Evolutionary conservation across 495 filamentous ascomycete genomes (phyloP).

Genomic region (Neurospora sp.): DNA sequence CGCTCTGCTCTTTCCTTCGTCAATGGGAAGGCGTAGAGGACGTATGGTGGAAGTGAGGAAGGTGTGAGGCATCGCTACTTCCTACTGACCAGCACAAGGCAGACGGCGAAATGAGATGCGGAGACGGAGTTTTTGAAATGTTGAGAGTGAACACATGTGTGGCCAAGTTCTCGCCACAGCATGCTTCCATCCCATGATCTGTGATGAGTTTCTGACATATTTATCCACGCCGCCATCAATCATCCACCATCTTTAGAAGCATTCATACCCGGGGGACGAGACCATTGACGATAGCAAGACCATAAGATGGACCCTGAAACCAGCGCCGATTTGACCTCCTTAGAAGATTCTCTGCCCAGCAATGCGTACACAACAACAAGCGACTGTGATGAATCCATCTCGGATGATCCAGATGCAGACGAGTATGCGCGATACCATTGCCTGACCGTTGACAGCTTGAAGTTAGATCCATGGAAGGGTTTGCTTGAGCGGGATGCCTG

Average conservation of each 20-base stretch:
- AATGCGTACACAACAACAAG: neutral
- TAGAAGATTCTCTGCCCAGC: conserved; percentile 9
- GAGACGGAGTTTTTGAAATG: neutral
- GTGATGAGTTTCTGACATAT: neutral
- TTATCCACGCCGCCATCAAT: neutral
- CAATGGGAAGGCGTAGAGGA: neutral
- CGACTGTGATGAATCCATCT: neutral
- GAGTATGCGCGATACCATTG: conserved; percentile 35
- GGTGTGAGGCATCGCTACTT: neutral
- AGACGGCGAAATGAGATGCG: neutral
- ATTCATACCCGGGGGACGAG: neutral
- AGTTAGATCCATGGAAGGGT: conserved; percentile 5
- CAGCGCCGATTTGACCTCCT: conserved; percentile 8
- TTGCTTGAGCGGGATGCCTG: conserved; percentile 4
- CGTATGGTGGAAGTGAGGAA: neutral
- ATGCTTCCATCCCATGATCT: neutral
- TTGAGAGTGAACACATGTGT: neutral
- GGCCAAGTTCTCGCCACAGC: neutral
- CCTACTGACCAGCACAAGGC: neutral
- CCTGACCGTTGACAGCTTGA: conserved; percentile 24
- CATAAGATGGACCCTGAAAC: conserved; percentile 15
- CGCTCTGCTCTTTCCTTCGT: neutral
- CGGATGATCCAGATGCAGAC: conserved; percentile 9
- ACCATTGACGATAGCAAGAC: neutral
- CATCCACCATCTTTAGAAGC: neutral